Conservation (phyloP, 345 rosid species). For the Moricandia moricandioides region DNA sequence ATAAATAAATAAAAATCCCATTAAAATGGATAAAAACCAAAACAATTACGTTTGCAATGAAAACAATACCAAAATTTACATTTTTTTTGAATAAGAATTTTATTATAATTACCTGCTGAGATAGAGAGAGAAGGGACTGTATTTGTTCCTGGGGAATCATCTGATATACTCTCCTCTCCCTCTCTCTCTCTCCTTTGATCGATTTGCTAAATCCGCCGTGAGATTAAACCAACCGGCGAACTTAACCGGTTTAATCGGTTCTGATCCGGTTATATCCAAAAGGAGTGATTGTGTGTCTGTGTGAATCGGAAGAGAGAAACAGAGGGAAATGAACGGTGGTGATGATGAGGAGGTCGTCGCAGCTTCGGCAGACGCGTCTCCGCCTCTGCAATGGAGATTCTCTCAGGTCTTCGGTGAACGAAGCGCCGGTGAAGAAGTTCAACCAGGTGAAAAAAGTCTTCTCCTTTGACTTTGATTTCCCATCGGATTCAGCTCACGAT, state of each 20-base stretch:
- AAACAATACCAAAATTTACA: neutral
- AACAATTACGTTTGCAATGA: neutral
- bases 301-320: constrained; percentile 21
- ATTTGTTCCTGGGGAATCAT: constrained; percentile 29
- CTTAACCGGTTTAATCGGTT: constrained; percentile 2
- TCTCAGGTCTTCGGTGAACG: constrained; percentile 99
- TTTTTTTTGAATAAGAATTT: neutral
- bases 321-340: constrained; percentile 32
- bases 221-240: constrained; percentile 2
- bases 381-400: constrained; percentile 91
- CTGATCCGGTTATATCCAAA: constrained; percentile 12
- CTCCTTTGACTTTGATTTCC: neutral
- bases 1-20: neutral
- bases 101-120: neutral
- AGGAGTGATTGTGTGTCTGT: neutral
- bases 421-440: constrained; percentile 95
- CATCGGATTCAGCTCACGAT: neutral
- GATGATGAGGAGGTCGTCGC: constrained; percentile 33
- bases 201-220: constrained; percentile 5
- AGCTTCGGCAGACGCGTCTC: constrained; percentile 40
- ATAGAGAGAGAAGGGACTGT: constrained; percentile 19
- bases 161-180: neutral
- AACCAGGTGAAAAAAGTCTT: constrained; percentile 59
- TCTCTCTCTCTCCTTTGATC: constrained; percentile 3
- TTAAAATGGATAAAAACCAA: constrained; percentile 1